Percentiles rank a stretch among this genome's conserved stretches.
phyloP scores from a whole-genome alignment of 2,329 filamentous ascomycete species.

The Apiospora saccharicola region DNA sequence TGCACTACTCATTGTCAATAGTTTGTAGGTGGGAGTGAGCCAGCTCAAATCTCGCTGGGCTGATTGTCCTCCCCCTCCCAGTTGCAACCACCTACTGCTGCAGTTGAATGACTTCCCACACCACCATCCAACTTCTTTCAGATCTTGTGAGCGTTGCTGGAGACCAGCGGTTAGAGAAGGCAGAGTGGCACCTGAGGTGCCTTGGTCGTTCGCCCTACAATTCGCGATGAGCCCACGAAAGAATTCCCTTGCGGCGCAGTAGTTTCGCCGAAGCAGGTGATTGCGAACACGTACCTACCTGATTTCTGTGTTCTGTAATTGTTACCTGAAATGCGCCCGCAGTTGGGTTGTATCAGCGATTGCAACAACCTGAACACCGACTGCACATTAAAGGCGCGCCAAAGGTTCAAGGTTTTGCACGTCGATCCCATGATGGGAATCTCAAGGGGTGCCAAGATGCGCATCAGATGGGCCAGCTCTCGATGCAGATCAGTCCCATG shows the following conservation, averaged over 20 bases:
- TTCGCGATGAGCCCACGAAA: background rate
- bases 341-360: background rate
- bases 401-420: background rate
- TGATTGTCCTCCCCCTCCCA: background rate
- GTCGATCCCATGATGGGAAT: slow-evolving; percentile 18
- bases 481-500: slow-evolving; percentile 13
- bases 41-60: background rate
- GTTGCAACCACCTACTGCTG: background rate
- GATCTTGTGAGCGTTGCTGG: background rate
- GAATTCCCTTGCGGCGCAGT: background rate
- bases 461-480: slow-evolving; percentile 13
- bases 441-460: slow-evolving; percentile 7
- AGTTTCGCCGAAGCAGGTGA: background rate
- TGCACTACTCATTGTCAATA: slow-evolving; percentile 3
- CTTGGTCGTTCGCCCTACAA: background rate
- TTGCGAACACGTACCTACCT: background rate
- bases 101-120: slow-evolving; percentile 9
- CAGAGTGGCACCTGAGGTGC: background rate
- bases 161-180: background rate
- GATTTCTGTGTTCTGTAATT: background rate
- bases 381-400: slow-evolving; percentile 1
- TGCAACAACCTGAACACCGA: background rate
- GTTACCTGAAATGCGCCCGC: slow-evolving; percentile 2
- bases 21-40: background rate
- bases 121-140: background rate